phyloP scores from a whole-genome alignment of 345 rosid genomes.

The Erysimum cheiranthoides region DNA sequence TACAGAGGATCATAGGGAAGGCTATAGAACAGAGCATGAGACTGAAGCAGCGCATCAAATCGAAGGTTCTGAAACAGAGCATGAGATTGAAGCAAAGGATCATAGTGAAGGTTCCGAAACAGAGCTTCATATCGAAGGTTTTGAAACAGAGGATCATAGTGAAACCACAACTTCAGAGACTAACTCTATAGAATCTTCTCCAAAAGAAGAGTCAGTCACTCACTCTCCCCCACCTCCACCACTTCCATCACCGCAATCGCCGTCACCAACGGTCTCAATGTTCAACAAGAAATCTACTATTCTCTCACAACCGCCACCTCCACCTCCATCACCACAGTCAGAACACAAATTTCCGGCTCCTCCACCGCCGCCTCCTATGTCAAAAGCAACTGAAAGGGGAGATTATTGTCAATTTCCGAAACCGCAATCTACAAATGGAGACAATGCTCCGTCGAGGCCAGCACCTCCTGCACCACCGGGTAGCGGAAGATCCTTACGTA shows the following conservation, averaged over 20 bases:
- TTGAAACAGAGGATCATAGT: constrained; percentile 28
- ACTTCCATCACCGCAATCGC: constrained; percentile 37
- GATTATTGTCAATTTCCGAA: constrained; percentile 29
- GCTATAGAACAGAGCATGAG: constrained; percentile 4
- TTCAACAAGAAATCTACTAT: constrained; percentile 13
- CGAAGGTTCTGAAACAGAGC: not conserved
- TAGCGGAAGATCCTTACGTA: constrained; percentile 50
- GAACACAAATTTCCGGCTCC: constrained; percentile 25
- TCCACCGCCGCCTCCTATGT: constrained; percentile 46
- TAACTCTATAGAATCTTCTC: constrained; percentile 6
- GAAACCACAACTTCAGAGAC: constrained; percentile 13
- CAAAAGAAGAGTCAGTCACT: not conserved
- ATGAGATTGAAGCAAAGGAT: not conserved
- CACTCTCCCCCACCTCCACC: constrained; percentile 44
- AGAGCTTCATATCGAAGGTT: not conserved
- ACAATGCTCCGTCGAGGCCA: constrained; percentile 34
- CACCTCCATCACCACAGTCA: constrained; percentile 39
- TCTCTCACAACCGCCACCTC: constrained; percentile 42
- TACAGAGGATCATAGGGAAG: not conserved
- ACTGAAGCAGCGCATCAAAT: not conserved
- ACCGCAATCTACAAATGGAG: constrained; percentile 23
- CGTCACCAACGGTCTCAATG: constrained; percentile 5
- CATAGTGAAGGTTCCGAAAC: not conserved
- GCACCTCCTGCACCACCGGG: constrained; percentile 65
- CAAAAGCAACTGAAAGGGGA: constrained; percentile 33